A percentile compares a stretch with the other conserved stretches of the same genome.
Conservation (phyloP, 2,329 filamentous ascomycete species). For the Aspergillus sp. region DNA sequence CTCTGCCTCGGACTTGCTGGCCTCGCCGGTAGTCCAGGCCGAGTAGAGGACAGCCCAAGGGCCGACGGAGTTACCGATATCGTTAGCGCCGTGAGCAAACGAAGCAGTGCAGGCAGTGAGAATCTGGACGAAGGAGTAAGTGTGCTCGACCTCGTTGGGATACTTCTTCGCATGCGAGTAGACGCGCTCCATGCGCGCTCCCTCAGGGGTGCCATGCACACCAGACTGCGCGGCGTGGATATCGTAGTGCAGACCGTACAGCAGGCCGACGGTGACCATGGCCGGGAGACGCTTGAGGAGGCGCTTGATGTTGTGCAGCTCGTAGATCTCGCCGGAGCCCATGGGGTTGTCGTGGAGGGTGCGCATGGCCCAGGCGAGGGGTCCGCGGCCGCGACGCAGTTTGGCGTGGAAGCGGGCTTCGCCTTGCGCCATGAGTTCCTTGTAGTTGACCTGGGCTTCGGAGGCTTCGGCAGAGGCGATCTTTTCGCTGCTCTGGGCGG, state of each 20-base stretch:
- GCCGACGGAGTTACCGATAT: slow-evolving; percentile 70
- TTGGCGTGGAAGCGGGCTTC: slow-evolving; percentile 61
- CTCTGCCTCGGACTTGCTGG: slow-evolving; percentile 60
- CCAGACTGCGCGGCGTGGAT: slow-evolving; percentile 76
- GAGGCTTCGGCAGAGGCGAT: slow-evolving; percentile 7
- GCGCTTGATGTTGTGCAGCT: slow-evolving; percentile 67
- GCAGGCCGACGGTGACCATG: slow-evolving; percentile 58
- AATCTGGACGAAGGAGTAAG: slow-evolving; percentile 55
- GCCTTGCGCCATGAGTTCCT: slow-evolving; percentile 59
- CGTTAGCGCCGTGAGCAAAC: slow-evolving; percentile 70
- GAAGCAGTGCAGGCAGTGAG: slow-evolving; percentile 53
- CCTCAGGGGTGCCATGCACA: slow-evolving; percentile 70
- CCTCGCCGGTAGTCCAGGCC: slow-evolving; percentile 64
- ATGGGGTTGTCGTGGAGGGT: slow-evolving; percentile 71
- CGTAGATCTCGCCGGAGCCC: slow-evolving; percentile 71
- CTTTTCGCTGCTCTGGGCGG: slow-evolving; percentile 14
- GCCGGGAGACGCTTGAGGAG: slow-evolving; percentile 68
- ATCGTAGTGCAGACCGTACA: slow-evolving; percentile 80
- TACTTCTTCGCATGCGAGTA: slow-evolving; percentile 66
- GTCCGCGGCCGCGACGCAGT: slow-evolving; percentile 62
- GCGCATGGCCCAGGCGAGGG: slow-evolving; percentile 82
- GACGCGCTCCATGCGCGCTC: slow-evolving; percentile 67
- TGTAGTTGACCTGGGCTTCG: slow-evolving; percentile 60
- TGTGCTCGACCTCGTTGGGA: slow-evolving; percentile 68
- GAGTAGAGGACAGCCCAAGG: slow-evolving; percentile 70